Evolutionary conservation across 2,329 filamentous ascomycete genomes (phyloP).

Genomic region (Polychaeton citri): DNA sequence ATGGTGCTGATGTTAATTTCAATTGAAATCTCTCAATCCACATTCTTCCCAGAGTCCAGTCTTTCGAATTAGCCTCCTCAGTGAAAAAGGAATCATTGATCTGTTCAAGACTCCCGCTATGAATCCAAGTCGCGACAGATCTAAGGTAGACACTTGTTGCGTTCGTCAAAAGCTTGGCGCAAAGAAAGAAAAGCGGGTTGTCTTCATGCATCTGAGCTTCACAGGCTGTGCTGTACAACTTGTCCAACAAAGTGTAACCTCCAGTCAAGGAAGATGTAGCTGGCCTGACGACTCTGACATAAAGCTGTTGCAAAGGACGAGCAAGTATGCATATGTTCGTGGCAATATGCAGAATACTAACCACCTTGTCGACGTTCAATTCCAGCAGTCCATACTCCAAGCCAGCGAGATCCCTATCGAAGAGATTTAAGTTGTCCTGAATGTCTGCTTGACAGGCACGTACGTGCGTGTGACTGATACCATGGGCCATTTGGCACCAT

Average conservation of each 20-base stretch:
- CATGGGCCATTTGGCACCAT: conserved; percentile 23
- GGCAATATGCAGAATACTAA: not conserved
- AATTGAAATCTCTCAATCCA: conserved; percentile 69
- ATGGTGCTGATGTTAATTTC: conserved; percentile 52
- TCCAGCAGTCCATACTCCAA: not conserved
- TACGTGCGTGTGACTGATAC: not conserved
- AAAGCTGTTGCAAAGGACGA: not conserved
- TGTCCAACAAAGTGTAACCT: conserved; percentile 60
- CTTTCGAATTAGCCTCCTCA: conserved; percentile 37
- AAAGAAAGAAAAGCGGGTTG: conserved; percentile 44
- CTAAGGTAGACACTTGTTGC: conserved; percentile 73
- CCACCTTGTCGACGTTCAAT: not conserved
- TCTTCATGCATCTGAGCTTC: conserved; percentile 58
- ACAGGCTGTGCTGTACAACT: conserved; percentile 58
- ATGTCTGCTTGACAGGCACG: not conserved
- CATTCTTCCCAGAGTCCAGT: conserved; percentile 48
- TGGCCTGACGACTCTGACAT: not conserved
- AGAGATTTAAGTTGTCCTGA: not conserved
- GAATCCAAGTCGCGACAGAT: conserved; percentile 75
- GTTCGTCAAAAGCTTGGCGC: conserved; percentile 60
- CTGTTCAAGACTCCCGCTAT: conserved; percentile 52
- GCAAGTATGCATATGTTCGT: not conserved
- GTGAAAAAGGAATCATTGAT: conserved; percentile 65
- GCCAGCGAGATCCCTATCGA: not conserved
- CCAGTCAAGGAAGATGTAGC: not conserved